phyloP scores from a whole-genome alignment of 306 rosid species.

The Rubus parviflorus region DNA sequence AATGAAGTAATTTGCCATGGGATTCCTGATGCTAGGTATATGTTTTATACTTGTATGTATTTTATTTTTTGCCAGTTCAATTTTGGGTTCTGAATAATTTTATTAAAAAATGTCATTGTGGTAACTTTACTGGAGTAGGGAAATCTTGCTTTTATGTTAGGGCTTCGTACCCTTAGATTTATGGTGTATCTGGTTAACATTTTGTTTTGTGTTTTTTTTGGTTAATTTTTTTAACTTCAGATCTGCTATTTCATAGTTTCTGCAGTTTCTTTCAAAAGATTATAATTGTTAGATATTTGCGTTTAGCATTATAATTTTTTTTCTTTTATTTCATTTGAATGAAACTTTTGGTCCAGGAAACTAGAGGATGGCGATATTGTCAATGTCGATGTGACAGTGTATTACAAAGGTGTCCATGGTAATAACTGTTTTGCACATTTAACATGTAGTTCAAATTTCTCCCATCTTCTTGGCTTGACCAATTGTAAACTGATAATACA shows the following conservation, averaged over 20 bases:
- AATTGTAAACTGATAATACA: constrained; percentile 34
- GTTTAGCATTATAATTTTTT: background rate
- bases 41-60: background rate
- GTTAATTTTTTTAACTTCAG: no score
- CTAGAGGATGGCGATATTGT: constrained; percentile 96
- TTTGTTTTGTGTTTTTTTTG: no score
- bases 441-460: background rate
- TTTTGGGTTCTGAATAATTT: background rate
- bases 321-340: background rate
- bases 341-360: constrained; percentile 55
- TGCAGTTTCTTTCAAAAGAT: no score
- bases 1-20: constrained; percentile 99
- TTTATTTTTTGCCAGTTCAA: background rate
- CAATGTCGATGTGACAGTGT: constrained; percentile 82
- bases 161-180: no score
- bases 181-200: no score
- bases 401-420: constrained; percentile 93
- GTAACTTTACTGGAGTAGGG: background rate
- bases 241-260: no score
- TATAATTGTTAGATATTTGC: background rate
- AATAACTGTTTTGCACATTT: constrained; percentile 19
- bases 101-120: background rate
- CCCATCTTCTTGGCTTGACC: constrained; percentile 4
- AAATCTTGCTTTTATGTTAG: background rate
- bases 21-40: constrained; percentile 95